These are phyloP conservation scores for Rutidosis leptorrhynchoides DNA, from an alignment of 129 eudicot genomes.

Conservation along the genomic window DNA sequence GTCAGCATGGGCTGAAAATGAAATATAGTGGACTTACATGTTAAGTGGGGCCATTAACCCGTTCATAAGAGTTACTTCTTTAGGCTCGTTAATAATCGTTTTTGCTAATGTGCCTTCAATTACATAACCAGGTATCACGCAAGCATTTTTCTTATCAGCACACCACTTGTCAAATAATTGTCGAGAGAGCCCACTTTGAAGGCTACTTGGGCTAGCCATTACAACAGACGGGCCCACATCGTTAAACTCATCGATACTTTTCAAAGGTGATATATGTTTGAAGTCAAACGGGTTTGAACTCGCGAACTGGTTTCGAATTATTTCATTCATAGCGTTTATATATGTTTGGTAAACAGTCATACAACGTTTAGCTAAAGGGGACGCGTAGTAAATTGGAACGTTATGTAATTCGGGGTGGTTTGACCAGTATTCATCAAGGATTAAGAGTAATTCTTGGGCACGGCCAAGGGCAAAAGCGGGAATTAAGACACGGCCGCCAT, in stretches of 20 bases:
- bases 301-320: conserved; percentile 79
- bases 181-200: conserved; percentile 89
- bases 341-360: conserved; percentile 96
- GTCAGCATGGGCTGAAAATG: conserved; percentile 97
- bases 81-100: conserved; percentile 84
- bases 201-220: conserved; percentile 95
- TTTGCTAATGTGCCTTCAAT: conserved; percentile 86
- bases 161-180: conserved; percentile 97
- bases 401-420: conserved; percentile 84
- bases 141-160: conserved; percentile 80
- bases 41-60: conserved; percentile 86
- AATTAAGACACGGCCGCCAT: conserved; percentile 93
- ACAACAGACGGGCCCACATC: conserved; percentile 95
- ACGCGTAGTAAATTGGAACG: conserved; percentile 88
- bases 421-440: conserved; percentile 95
- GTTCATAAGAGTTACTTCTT: conserved; percentile 84
- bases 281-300: conserved; percentile 82
- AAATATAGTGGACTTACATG: conserved; percentile 90
- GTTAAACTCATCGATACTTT: conserved; percentile 71
- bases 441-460: conserved; percentile 86
- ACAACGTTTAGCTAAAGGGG: conserved; percentile 95
- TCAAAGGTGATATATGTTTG: conserved; percentile 78
- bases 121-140: conserved; percentile 88
- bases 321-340: conserved; percentile 88
- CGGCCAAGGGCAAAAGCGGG: conserved; percentile 99